Evolutionary conservation across 2,329 filamentous ascomycete genomes (phyloP).

Genomic region (Colletotrichum noveboracense): DNA sequence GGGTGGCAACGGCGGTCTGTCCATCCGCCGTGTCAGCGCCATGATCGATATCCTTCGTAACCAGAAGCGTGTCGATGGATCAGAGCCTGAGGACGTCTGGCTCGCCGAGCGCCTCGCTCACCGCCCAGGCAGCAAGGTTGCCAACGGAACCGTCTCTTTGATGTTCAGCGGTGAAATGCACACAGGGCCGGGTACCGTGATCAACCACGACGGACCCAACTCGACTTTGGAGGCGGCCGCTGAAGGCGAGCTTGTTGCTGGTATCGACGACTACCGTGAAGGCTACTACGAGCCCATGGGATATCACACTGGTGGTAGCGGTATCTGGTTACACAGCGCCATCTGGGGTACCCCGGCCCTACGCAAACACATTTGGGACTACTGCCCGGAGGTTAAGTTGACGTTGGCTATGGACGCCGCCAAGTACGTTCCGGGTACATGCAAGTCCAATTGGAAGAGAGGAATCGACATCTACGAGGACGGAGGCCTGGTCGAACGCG

Average conservation of each 20-base stretch:
- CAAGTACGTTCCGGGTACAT: constrained; percentile 53
- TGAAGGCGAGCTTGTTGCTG: constrained; percentile 39
- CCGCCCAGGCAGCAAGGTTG: constrained; percentile 51
- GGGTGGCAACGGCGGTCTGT: constrained; percentile 59
- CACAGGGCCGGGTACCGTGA: constrained; percentile 32
- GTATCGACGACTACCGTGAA: constrained; percentile 55
- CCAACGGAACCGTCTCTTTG: constrained; percentile 54
- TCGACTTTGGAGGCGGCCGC: constrained; percentile 31
- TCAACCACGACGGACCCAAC: constrained; percentile 26
- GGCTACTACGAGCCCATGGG: constrained; percentile 64
- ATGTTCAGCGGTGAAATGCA: constrained; percentile 57
- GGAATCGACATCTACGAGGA: constrained; percentile 22
- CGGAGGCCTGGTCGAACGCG: constrained; percentile 22
- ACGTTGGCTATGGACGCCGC: constrained; percentile 60
- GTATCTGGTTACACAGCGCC: constrained; percentile 45
- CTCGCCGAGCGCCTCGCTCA: constrained; percentile 56
- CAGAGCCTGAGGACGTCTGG: constrained; percentile 63
- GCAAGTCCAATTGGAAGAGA: constrained; percentile 51
- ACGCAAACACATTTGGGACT: constrained; percentile 58
- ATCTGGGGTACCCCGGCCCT: constrained; percentile 55
- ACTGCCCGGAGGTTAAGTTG: constrained; percentile 66
- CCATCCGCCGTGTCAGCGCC: constrained; percentile 55
- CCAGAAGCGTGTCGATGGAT: constrained; percentile 47
- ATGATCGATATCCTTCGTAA: constrained; percentile 57
- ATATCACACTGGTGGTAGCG: constrained; percentile 59